Percentiles rank a stretch among this genome's conserved stretches.
Conservation (phyloP, 2,329 filamentous ascomycete species). For the Penicillium glabrum region DNA sequence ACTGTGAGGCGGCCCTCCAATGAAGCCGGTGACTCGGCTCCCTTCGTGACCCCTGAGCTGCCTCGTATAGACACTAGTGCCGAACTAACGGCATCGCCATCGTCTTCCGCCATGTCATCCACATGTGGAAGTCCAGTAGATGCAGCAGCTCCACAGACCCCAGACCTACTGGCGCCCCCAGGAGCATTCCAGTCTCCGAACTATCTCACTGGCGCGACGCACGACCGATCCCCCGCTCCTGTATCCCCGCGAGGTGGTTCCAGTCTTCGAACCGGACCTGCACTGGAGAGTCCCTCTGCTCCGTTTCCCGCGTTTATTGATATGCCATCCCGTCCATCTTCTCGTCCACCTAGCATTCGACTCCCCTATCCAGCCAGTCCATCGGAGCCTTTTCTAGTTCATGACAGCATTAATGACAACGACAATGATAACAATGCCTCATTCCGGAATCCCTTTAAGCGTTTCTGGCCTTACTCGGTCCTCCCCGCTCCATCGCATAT, state of each 20-base stretch:
- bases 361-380: slow-evolving; percentile 47
- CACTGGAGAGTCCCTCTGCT: slow-evolving; percentile 46
- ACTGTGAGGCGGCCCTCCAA: slow-evolving; percentile 43
- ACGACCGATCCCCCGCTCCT: slow-evolving; percentile 24
- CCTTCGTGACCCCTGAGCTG: slow-evolving; percentile 16
- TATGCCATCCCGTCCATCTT: slow-evolving; percentile 47
- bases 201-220: slow-evolving; percentile 28
- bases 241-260: slow-evolving; percentile 31
- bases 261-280: slow-evolving; percentile 9
- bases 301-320: slow-evolving; percentile 72
- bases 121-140: slow-evolving; percentile 33
- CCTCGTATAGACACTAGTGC: slow-evolving; percentile 25
- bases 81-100: slow-evolving; percentile 35
- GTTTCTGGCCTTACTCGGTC: slow-evolving; percentile 78
- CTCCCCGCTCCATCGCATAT: slow-evolving; percentile 73
- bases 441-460: slow-evolving; percentile 45
- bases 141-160: slow-evolving; percentile 27
- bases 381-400: slow-evolving; percentile 28
- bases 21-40: slow-evolving; percentile 15
- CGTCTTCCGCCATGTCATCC: slow-evolving; percentile 29
- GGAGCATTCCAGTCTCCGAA: slow-evolving; percentile 40
- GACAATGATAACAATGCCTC: slow-evolving; percentile 42
- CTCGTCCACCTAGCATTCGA: slow-evolving; percentile 56
- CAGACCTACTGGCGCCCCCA: slow-evolving; percentile 46
- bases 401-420: slow-evolving; percentile 30